Base-by-base conservation (phyloP, 2,329 filamentous ascomycete species). In the Metarhizium humberi region DNA sequence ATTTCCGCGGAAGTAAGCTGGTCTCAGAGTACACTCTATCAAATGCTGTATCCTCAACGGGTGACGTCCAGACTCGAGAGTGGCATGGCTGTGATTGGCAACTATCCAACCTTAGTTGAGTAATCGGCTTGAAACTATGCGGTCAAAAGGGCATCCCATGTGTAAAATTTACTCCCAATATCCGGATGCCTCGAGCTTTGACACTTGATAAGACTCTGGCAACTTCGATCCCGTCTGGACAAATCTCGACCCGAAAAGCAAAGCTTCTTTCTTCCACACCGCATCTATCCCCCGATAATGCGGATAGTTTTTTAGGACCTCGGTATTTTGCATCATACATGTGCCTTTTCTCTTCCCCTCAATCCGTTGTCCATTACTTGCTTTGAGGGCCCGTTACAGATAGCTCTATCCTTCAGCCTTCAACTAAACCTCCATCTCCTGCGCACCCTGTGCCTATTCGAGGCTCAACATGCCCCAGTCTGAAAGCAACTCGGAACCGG, bases 1-100 rank as follows among this genome's bases (percentile, higher is more conserved):
- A 56, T 29, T 53, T 53, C 55, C 55, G 55, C 55, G 55, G 55
- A 56, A 50, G 18, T 16, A 30, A 20, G 43, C 45, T 50, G 47
- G 8, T 36, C 14, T 42, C 6, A 34, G 10, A 34, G 32, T 34
- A 34, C 32, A 34, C 7, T 34, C 32, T 34, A 34, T 34, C 32
- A 34, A 34, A 34, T 8, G 32, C 32, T 34, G 32, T 34, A 11
- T 11, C 32, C 32, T 34, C 32, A 34, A 34, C 32, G 32, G 2
- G 32, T 34, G 32, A 34, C 10, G 32, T 34, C 32, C 10, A 34
- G 7, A 11, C 32, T 34, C 7, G 7, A 11, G 32, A 7, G 6
- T 34, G 32, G 10, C 10, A 11, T 7, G 32, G 32, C 32, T 34
- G 10, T 34, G 7, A 11, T 7, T 34, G 10, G 32, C 7, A 34